Evolutionary conservation across 2,329 filamentous ascomycete genomes (phyloP), one percentile per base, ranked within the genome.

Genomic region (Clarireedia hainanense): DNA sequence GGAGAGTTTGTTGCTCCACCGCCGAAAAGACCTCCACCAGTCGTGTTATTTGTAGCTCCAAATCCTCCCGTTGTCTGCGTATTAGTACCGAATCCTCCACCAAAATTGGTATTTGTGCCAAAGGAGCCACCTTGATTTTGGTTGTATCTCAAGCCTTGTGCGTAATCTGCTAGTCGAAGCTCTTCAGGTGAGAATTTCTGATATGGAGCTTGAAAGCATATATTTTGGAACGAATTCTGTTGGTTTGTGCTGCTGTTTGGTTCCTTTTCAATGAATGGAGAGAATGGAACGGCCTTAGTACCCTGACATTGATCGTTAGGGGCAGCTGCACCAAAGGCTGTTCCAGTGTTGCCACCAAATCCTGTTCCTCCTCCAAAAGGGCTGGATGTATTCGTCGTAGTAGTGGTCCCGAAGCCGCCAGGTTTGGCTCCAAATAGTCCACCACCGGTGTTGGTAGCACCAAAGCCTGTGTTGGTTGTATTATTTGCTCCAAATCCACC

Each of bases 101-200:
- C 69, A 59, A 70, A 73, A 27, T 71, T 66, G 17, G 58, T 67
- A 45, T 61, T 63, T 7, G 55, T 57, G 57, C 69, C 92, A 71
- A 96, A 96, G 6, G 87, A 88, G 57, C 91, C 91, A 47, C 83
- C 76, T 62, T 91, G 87, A 30, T 89, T 90, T 71, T 92, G 95
- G 36, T 91, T 94, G 69, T 82, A 89, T 53, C 86, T 86, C 57
- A 91, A 84, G 50, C 91, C 91, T 71, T 91, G 88, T 57, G 85
- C 81, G 70, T 99, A 99, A 71, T 99, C 94, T 47, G 84, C 89
- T 59, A 95, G 72, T 67, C 89, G 80, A 53, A 94, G 73, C 70
- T 94, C 86, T 65, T 89, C 94, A n/a, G 89, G 82, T 9, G 92
- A 96, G 76, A 87, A 97, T 69, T 94, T 95, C 70, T 85, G 85